Percentiles rank a stretch among this genome's conserved stretches.
Evolutionary conservation across 257 asterid species (phyloP).

Genomic region (Scutellaria minor): DNA sequence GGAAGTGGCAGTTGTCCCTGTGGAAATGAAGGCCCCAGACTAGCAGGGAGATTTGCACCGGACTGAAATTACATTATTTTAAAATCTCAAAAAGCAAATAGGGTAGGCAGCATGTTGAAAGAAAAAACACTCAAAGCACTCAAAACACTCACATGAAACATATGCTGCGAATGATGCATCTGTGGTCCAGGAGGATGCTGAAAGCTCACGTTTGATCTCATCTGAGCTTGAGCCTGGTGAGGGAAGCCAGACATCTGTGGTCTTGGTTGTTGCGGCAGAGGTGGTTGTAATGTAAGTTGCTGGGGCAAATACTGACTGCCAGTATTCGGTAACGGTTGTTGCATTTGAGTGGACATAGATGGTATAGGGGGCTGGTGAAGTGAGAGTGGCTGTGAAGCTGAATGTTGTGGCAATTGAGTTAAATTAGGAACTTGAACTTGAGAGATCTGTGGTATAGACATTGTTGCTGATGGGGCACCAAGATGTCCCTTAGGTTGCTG

Average conservation of each 20-base stretch:
- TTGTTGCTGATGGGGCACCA: conserved; percentile 55
- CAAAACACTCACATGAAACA: conserved; percentile 80
- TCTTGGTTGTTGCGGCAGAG: conserved; percentile 67
- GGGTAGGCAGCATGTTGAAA: not conserved
- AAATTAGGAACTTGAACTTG: conserved; percentile 50
- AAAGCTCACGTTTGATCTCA: conserved; percentile 70
- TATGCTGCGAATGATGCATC: conserved; percentile 78
- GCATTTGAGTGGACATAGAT: conserved; percentile 62
- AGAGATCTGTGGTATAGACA: conserved; percentile 60
- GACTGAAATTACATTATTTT: conserved; percentile 55
- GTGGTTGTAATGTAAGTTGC: conserved; percentile 68
- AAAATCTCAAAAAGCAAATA: conserved; percentile 22
- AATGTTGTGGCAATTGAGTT: conserved; percentile 67
- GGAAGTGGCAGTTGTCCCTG: conserved; percentile 76
- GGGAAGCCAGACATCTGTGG: conserved; percentile 63
- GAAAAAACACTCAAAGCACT: not conserved
- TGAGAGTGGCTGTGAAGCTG: conserved; percentile 57
- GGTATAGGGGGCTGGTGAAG: conserved; percentile 66
- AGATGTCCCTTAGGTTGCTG: conserved; percentile 64
- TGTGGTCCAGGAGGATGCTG: conserved; percentile 77
- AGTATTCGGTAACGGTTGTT: conserved; percentile 64
- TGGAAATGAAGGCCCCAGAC: conserved; percentile 72
- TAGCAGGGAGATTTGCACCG: conserved; percentile 64
- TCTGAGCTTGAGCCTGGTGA: conserved; percentile 75
- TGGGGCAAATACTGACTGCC: conserved; percentile 61